Base-by-base conservation (phyloP, 2,329 filamentous ascomycete species). In the Fusarium devonianum region DNA sequence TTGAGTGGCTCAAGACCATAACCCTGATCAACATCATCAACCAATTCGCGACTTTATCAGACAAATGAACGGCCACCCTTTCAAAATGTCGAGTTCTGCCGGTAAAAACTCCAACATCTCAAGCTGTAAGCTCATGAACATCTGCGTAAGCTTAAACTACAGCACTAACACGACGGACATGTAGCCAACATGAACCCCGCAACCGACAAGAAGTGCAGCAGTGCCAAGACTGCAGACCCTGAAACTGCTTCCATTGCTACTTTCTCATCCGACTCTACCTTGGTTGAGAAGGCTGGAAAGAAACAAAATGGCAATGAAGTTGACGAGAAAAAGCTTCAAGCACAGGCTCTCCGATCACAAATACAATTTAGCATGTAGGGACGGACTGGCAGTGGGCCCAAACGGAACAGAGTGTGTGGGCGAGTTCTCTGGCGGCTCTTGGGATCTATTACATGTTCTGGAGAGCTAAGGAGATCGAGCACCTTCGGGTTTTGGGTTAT, bases 261-360 rank as follows among this genome's bases (percentile, higher is more conserved):
- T 13, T 63, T 53, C 30, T 64, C 64, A 10, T 65, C 65, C 10
- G 51, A 57, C n/a, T 23, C 64, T 0, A 50, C 63, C n/a, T 44
- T 65, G 12, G 54, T 67, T 25, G 60, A 60, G 54, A 46, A 58
- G 13, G 49, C 49, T 11, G 56, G 56, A 13, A 63, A 53, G 32
- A 21, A 48, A 26, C 23, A 55, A 11, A 54, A 46, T n/a, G 47
- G 46, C 17, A 49, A 51, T 7, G 51, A 51, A 2, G 30, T 63
- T 10, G 60, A 64, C 29, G 37, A 19, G 18, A 56, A 67, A 49
- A 67, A 67, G 49, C 51, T 67, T 4, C 64, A 65, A 32, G 59
- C 61, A 17, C 64, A 67, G 45, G 62, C 65, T 19, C 47, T 67
- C 25, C 65, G 53, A 48, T 65, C 65, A 12, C 65, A 67, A 39